Percentiles rank a stretch among this genome's conserved stretches.
phyloP scores from a whole-genome alignment of 192 early-diverging fungal genomes.

The Coemansia asiatica region DNA sequence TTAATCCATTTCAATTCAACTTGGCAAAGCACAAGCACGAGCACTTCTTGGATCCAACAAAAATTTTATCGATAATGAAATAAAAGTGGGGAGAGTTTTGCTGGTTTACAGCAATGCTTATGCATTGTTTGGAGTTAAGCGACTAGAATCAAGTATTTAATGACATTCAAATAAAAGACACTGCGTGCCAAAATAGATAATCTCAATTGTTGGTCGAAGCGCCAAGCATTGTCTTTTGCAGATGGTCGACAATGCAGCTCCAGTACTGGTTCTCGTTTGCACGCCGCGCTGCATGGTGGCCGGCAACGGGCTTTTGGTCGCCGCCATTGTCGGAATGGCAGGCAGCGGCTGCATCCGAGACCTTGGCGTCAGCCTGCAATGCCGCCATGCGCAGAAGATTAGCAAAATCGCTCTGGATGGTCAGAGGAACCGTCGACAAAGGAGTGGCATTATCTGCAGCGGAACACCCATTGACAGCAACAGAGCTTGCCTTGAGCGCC shows the following conservation, averaged over 20 bases:
- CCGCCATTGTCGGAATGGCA: not conserved
- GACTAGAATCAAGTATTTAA: too few species aligned
- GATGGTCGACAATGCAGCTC: constrained; percentile 53
- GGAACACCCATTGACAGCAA: not conserved
- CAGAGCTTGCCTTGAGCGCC: not conserved
- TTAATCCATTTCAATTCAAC: not conserved
- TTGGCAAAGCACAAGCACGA: not conserved
- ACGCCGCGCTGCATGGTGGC: constrained; percentile 10
- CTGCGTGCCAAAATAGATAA: not conserved
- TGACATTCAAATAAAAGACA: not conserved
- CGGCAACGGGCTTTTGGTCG: constrained; percentile 31
- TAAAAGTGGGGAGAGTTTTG: not conserved
- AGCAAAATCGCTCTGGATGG: constrained; percentile 55
- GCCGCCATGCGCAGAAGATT: constrained; percentile 49
- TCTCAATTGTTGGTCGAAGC: constrained; percentile 1
- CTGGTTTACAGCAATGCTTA: too few species aligned
- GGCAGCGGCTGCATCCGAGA: not conserved
- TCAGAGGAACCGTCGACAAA: constrained; percentile 17
- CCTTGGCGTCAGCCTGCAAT: constrained; percentile 8
- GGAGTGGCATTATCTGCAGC: not conserved
- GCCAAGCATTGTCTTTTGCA: constrained; percentile 28
- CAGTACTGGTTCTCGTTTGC: constrained; percentile 58
- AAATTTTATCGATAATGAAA: not conserved
- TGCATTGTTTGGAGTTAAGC: too few species aligned
- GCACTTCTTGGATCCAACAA: not conserved